Evolutionary conservation across 225 moss, liverwort and hornwort species (phyloP), one percentile per base, ranked within the genome.

Genomic region (Anthoceros angustus): DNA sequence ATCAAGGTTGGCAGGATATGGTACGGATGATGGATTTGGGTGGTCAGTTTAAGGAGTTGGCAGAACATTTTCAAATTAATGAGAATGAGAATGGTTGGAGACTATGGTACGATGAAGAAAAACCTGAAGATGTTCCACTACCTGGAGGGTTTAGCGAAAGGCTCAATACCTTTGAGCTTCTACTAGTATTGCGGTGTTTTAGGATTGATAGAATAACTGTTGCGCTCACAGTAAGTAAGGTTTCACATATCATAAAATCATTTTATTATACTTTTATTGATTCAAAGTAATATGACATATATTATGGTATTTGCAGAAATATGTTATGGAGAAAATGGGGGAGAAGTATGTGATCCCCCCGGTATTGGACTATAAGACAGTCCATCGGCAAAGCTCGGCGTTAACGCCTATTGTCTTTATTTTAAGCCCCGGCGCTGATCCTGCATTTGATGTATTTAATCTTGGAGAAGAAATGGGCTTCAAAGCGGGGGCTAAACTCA

Each of bases 391-490:
- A 77, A 94, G 93, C 25, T 90, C 93, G 25, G 76, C 93, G 0
- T 71, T 83, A 73, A 86, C 87, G 8, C 93, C 93, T 0, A 87
- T 94, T 66, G 86, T 94, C 16, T 94, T 94, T 62, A 94, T 94
- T 73, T 79, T 94, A 8, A 94, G 93, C 64, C 93, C 87, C 0
- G 90, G 93, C 0, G 93, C 93, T 24, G 87, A 94, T 50, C 93
- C 93, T 49, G 93, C 93, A 16, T 94, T 94, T 75, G 93, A 94
- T 60, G 87, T 94, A 0, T 94, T 94, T n/a, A 90, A 94, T 32
- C 77, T 94, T 12, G 93, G 93, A 21, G 90, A 94, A 66, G 80
- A 84, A 39, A 86, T 87, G 77, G 90, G 86, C 16, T 94, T 94
- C 43, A 90, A 84, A 43, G 84, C 90, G 3, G 87, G 93, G 61